Evolutionary conservation across 495 filamentous ascomycete species (phyloP).

Genomic region (Thermothielavioides terrestris): DNA sequence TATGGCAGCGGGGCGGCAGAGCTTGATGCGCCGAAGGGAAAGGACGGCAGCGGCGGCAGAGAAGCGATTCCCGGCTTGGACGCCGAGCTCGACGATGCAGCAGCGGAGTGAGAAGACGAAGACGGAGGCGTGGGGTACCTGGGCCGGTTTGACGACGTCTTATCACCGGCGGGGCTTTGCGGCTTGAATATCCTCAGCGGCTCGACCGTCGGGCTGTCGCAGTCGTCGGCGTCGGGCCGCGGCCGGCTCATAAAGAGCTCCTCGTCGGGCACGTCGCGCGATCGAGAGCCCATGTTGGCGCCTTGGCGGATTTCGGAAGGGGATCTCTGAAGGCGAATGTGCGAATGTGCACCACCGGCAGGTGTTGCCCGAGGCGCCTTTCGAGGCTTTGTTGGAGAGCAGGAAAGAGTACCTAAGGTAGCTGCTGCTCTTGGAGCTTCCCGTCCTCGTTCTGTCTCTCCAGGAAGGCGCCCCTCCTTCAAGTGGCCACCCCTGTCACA

Average conservation of each 20-base stretch:
- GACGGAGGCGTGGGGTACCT: conserved; percentile 42
- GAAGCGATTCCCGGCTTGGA: conserved; percentile 24
- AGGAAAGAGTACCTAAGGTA: too few species aligned
- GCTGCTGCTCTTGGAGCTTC: too few species aligned
- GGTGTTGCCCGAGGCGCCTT: too few species aligned
- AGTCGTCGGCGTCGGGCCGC: conserved; percentile 38
- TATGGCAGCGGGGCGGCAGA: conserved; percentile 63
- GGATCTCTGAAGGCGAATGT: background rate
- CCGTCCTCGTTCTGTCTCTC: too few species aligned
- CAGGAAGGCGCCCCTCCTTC: background rate
- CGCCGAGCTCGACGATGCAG: conserved; percentile 21
- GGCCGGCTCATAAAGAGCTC: conserved; percentile 69
- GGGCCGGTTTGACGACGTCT: conserved; percentile 34
- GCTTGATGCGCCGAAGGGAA: conserved; percentile 55
- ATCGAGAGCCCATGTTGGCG: conserved; percentile 36
- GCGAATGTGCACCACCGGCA: too few species aligned
- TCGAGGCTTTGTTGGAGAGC: too few species aligned
- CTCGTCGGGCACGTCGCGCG: conserved; percentile 52
- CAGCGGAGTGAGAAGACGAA: conserved; percentile 30
- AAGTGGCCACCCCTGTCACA: background rate
- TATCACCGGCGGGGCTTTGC: conserved; percentile 44
- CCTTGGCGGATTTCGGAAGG: conserved; percentile 1
- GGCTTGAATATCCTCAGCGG: conserved; percentile 81
- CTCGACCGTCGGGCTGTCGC: conserved; percentile 64
- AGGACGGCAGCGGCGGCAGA: conserved; percentile 37